Base-by-base conservation (phyloP, 306 rosid species). In the Fragaria ananassa region DNA sequence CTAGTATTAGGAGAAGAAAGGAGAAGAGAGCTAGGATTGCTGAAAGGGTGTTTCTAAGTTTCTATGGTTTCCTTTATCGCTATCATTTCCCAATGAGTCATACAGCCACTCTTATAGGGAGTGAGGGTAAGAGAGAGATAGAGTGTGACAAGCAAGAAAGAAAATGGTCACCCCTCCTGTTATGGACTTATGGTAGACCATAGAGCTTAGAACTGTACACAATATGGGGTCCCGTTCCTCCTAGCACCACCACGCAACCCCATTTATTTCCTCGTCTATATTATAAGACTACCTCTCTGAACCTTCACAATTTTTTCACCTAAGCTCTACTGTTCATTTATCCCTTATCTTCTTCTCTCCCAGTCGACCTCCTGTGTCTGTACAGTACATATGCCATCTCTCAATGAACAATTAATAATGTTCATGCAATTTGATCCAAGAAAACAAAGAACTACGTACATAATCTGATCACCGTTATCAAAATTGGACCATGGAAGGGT, bases 201-300 rank as follows among this genome's bases (percentile, higher is more conserved):
- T 34, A 29, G 35, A 34, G 8, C 18, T 0, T 18, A 34, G 23
- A 6, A 64, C 69, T 64, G 46, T 64, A 3, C 6, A 64, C 1
- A 14, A 34, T 31, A 34, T 39, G 47, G 83, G 83, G 80, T 71
- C 68, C 58, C 53, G 68, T 49, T 71, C 73, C 15, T 69, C 18
- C 13, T 21, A 66, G 50, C 75, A 57, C 84, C 85, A 85, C 86
- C 89, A 86, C 91, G 88, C 86, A 86, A 82, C 70, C 76, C 74
- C 80, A 37, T 69, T 49, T 44, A 47, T 51, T 58, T 63, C 29
- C 8, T 37, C n/a, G 70, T 61, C 46, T 35, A 65, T 37, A 18
- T 3, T 8, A 35, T 35, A 35, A 25, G 68, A 64, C 69, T 35
- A 64, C 13, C 45, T 42, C 69, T 4, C 70, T 45, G 42, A 47